Evolutionary conservation across 306 rosid genomes (phyloP).

Genomic region (Herpetospermum pedunculosum): DNA sequence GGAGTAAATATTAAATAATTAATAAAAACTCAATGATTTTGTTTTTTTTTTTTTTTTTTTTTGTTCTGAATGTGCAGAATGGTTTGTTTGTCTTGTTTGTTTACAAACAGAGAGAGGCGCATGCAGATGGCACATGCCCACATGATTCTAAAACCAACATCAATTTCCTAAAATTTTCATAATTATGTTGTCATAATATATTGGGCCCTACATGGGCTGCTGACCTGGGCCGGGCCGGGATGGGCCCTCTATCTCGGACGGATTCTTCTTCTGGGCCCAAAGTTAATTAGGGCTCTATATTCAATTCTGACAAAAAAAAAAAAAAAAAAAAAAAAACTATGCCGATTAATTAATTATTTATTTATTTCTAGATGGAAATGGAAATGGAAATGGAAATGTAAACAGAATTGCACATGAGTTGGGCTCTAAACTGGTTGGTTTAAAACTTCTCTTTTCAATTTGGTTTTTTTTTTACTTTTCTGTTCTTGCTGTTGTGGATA

Average conservation of each 20-base stretch:
- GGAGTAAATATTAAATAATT: background rate
- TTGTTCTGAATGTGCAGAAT: conserved; percentile 1
- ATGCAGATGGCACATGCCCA: background rate
- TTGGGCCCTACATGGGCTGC: conserved; percentile 1
- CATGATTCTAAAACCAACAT: background rate
- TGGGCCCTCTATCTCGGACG: background rate
- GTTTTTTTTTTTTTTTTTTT: too few relatives aligned
- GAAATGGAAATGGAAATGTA: too few relatives aligned
- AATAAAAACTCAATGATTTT: too few relatives aligned
- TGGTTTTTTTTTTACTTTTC: too few relatives aligned
- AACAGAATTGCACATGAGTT: too few relatives aligned
- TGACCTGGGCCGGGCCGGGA: background rate
- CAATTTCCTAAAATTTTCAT: background rate
- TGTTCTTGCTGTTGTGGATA: too few relatives aligned
- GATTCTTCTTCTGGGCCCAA: background rate
- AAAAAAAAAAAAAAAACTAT: too few relatives aligned
- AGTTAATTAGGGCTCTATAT: background rate
- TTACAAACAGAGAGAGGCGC: background rate
- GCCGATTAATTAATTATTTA: too few relatives aligned
- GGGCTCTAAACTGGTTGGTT: too few relatives aligned
- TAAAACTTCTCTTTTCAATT: too few relatives aligned
- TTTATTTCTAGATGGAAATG: too few relatives aligned
- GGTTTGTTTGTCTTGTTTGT: conserved; percentile 10
- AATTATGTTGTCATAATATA: background rate
- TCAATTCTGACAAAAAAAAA: background rate